Evolutionary conservation across 305 asterid genomes (phyloP), one percentile per base, ranked within the genome.

Genomic region (Fraxinus floribunda): DNA sequence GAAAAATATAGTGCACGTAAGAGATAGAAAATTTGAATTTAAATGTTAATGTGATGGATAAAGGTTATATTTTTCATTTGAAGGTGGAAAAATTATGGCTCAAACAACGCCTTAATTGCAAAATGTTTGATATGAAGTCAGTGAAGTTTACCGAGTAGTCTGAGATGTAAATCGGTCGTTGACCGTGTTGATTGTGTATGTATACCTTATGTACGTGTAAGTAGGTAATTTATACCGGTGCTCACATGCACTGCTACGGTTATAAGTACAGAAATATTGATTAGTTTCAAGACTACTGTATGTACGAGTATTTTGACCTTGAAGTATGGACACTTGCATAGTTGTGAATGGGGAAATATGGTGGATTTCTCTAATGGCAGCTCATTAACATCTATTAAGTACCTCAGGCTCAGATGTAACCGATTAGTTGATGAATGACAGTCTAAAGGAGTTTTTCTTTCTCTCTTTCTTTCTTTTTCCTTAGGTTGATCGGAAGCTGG

Each of bases 401-500:
- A 20, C 30, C 15, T 0, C 18, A 68, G 3, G 30, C 15, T 0
- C 18, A 68, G 3, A 70, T 70, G 36, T 66, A 66, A 66, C 22
- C 41, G 46, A 75, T 75, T 35, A 11, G 22, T 70, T 30, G 75
- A 70, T 70, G 18, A 30, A 29, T 15, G 29, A 29, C 75, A 70
- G 75, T 70, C 20, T 70, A 3, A 29, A 70, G 10, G 20, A 70
- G 75, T 68, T 68, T 24, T 68, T 68, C 75, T 68, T 8, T 68
- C 34, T 15, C 36, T 9, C 26, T 66, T 8, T 68, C 34, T 15
- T 18, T 9, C 26, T 66, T 18, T 75, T 20, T 10, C 22, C 0
- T 75, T 39, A 41, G 79, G 79, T 39, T 75, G 62, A 75, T 75
- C 8, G 29, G 79, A 75, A 39, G 79, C 62, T 44, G 24, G 52